Conservation (phyloP, 2,329 filamentous ascomycete genomes). For the Epichloe sibirici region DNA sequence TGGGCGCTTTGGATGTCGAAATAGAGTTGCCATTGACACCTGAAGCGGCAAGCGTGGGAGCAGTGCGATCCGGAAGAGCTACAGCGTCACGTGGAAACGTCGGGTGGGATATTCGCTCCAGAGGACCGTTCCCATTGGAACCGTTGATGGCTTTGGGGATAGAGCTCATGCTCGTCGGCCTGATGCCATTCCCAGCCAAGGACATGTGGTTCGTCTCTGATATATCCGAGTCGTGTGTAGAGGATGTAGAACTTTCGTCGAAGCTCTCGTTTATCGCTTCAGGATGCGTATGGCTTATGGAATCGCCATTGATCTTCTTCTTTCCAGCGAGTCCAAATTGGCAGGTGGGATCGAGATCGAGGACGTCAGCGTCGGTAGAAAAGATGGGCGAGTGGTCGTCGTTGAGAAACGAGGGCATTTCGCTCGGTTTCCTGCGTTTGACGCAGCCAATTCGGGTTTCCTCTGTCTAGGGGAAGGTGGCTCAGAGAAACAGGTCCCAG, state of each 20-base stretch:
- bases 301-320: constrained; percentile 23
- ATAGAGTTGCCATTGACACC: constrained; percentile 11
- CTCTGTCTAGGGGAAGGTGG: background rate
- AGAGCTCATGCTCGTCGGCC: constrained; percentile 44
- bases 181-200: constrained; percentile 30
- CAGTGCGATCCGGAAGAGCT: constrained; percentile 19
- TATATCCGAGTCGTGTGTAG: constrained; percentile 38
- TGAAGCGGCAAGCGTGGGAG: constrained; percentile 10
- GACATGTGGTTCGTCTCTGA: constrained; percentile 32
- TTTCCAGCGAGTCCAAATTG: constrained; percentile 24
- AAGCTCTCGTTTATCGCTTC: constrained; percentile 39
- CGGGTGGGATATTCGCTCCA: constrained; percentile 14
- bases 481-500: background rate
- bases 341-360: constrained; percentile 31
- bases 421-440: constrained; percentile 10
- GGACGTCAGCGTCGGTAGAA: constrained; percentile 28
- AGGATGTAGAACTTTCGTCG: constrained; percentile 42
- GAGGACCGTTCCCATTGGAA: constrained; percentile 19
- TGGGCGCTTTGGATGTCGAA: background rate
- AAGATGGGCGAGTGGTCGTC: constrained; percentile 32
- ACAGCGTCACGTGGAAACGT: constrained; percentile 16
- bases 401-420: constrained; percentile 44
- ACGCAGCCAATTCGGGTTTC: background rate
- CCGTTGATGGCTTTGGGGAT: constrained; percentile 42
- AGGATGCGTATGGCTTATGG: constrained; percentile 28